phyloP scores from a whole-genome alignment of 768 basidiomycete genomes.

The Grammothele lineata region DNA sequence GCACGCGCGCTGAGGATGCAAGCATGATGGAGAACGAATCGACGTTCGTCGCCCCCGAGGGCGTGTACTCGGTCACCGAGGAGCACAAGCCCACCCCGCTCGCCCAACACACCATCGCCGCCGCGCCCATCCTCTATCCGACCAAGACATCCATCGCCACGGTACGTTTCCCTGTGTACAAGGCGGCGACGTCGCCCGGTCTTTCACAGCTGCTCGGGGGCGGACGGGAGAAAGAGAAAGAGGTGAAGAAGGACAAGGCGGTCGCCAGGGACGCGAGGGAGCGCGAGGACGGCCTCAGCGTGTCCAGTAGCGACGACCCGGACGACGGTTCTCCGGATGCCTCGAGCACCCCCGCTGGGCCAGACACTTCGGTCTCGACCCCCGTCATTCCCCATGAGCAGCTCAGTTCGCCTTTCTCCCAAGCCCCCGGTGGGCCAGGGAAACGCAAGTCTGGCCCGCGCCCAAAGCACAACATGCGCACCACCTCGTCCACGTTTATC shows the following conservation, averaged over 20 bases:
- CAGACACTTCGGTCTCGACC: slow-evolving; percentile 26
- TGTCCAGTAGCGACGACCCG: slow-evolving; percentile 79
- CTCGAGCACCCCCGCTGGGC: slow-evolving; percentile 24
- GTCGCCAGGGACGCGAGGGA: slow-evolving; percentile 20
- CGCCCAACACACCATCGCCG: slow-evolving; percentile 33
- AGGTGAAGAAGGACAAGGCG: slow-evolving; percentile 31
- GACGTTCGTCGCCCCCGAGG: slow-evolving; percentile 86
- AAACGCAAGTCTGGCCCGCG: slow-evolving; percentile 64
- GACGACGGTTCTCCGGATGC: slow-evolving; percentile 48
- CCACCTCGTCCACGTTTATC: slow-evolving; percentile 90
- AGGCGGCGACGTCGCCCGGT: slow-evolving; percentile 51
- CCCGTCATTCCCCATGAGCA: slow-evolving; percentile 38
- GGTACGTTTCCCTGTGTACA: slow-evolving; percentile 58
- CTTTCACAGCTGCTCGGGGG: slow-evolving; percentile 66
- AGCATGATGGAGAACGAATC: slow-evolving; percentile 81
- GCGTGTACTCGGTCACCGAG: slow-evolving; percentile 84
- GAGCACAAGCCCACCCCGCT: slow-evolving; percentile 67
- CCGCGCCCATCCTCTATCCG: slow-evolving; percentile 40
- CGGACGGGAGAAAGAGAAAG: slow-evolving; percentile 63
- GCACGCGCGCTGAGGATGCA: slow-evolving; percentile 17
- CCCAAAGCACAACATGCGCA: slow-evolving; percentile 89
- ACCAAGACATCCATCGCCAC: slow-evolving; percentile 59
- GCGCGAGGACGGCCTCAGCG: slow-evolving; percentile 55
- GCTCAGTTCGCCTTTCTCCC: slow-evolving; percentile 60
- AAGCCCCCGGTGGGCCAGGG: slow-evolving; percentile 38